Percentiles rank a stretch among this genome's conserved stretches.
Evolutionary conservation across 164 flowering plant species (phyloP).

Genomic region (Chimonanthus salicifolius): DNA sequence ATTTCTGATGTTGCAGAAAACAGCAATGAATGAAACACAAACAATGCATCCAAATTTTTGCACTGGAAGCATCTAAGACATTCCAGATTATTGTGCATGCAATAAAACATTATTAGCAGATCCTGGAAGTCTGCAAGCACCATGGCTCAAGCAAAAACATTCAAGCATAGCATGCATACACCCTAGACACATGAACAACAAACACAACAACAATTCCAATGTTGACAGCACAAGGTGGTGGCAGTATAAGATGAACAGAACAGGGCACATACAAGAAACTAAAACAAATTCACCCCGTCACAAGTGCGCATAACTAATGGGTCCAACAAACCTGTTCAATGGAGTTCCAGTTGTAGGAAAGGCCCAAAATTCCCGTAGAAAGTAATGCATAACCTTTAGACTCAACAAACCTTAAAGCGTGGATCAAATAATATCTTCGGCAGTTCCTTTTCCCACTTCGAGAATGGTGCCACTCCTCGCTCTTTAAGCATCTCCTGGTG

Average conservation of each 20-base stretch:
- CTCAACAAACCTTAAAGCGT: conserved; percentile 89
- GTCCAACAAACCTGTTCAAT: conserved; percentile 31
- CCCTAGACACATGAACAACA: not conserved
- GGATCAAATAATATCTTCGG: conserved; percentile 96
- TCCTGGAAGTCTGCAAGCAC: not conserved
- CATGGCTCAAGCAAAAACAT: not conserved
- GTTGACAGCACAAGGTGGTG: not conserved
- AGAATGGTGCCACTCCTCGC: conserved; percentile 94
- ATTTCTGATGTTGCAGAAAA: not conserved
- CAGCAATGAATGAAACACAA: too few relatives aligned
- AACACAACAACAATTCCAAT: not conserved
- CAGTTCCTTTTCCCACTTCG: conserved; percentile 99
- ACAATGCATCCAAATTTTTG: not conserved
- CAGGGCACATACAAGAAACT: not conserved
- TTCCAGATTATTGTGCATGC: not conserved
- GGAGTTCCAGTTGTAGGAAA: conserved; percentile 25
- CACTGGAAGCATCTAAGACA: not conserved
- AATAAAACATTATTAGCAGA: too few relatives aligned
- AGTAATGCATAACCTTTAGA: conserved; percentile 32
- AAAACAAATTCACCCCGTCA: conserved; percentile 8
- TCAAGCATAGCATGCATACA: not conserved
- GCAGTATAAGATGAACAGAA: not conserved
- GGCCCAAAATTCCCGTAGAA: conserved; percentile 26
- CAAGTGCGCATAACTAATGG: conserved; percentile 13
- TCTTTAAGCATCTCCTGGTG: conserved; percentile 97